Conservation (phyloP, 1,284 basidiomycete genomes). For the Heterobasidion annosum region DNA sequence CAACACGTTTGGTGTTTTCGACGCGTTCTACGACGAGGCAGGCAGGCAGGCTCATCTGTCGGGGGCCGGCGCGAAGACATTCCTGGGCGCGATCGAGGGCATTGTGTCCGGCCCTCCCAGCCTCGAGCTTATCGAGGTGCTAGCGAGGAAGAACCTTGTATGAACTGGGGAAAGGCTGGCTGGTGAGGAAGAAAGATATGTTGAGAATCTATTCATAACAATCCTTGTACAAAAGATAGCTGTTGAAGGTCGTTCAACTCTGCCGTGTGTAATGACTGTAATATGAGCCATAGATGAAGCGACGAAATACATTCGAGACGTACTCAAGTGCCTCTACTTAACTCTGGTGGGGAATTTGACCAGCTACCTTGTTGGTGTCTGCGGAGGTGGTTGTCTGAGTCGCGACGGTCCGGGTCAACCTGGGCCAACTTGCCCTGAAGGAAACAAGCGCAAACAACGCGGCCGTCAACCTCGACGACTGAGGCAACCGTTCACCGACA, state of each 20-base stretch:
- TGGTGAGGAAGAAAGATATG: background rate
- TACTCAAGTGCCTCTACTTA: no score
- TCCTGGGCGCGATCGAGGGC: background rate
- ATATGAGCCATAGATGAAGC: no score
- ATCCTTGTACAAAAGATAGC: no score
- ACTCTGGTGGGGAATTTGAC: no score
- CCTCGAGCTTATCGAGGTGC: background rate
- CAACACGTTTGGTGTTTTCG: background rate
- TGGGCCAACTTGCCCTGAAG: no score
- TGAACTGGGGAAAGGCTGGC: background rate
- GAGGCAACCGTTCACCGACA: constrained; percentile 5
- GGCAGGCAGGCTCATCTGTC: background rate
- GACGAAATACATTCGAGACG: no score
- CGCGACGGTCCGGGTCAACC: no score
- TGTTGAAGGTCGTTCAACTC: no score
- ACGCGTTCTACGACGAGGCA: background rate
- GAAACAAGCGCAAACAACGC: background rate
- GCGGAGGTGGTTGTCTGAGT: no score
- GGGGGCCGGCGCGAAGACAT: background rate
- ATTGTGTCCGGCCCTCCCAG: background rate
- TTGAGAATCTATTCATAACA: no score
- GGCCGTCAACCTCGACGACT: background rate
- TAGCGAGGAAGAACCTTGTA: background rate
- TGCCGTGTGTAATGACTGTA: no score
- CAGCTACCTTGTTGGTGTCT: no score